Percentiles rank a stretch among this genome's conserved stretches.
Conservation (phyloP, 768 basidiomycete species). For the Suillus bovinus region DNA sequence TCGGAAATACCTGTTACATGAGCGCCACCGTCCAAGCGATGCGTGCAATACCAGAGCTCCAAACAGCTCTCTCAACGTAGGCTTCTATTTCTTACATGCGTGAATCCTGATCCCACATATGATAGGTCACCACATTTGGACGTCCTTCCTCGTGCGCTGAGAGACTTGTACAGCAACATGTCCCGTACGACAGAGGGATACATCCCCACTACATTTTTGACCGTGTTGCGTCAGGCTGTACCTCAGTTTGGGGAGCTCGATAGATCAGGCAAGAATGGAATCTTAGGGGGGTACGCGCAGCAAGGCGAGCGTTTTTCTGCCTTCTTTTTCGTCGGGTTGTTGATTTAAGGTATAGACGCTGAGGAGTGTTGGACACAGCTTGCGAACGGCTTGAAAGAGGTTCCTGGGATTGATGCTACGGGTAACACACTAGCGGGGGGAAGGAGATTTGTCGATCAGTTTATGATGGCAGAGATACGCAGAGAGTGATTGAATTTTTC, state of each 20-base stretch:
- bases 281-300: constrained; percentile 67
- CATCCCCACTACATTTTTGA: constrained; percentile 68
- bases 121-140: constrained; percentile 39
- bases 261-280: constrained; percentile 39
- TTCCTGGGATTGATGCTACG: constrained; percentile 47
- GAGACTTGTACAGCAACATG: constrained; percentile 76
- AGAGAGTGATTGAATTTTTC: constrained; percentile 49
- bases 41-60: constrained; percentile 88
- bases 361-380: constrained; percentile 89
- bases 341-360: constrained; percentile 55
- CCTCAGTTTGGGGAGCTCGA: constrained; percentile 89
- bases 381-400: constrained; percentile 67
- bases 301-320: constrained; percentile 48
- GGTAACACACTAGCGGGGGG: constrained; percentile 30
- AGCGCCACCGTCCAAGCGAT: constrained; percentile 95
- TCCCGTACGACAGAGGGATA: constrained; percentile 71
- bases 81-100: constrained; percentile 20
- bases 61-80: constrained; percentile 63
- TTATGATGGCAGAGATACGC: constrained; percentile 74
- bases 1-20: constrained; percentile 98
- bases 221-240: constrained; percentile 68
- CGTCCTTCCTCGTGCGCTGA: constrained; percentile 52
- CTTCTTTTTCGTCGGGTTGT: not conserved
- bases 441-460: constrained; percentile 76
- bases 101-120: not conserved